Evolutionary conservation across 179 eudicot species (phyloP).

Genomic region (Corrigiola litoralis): DNA sequence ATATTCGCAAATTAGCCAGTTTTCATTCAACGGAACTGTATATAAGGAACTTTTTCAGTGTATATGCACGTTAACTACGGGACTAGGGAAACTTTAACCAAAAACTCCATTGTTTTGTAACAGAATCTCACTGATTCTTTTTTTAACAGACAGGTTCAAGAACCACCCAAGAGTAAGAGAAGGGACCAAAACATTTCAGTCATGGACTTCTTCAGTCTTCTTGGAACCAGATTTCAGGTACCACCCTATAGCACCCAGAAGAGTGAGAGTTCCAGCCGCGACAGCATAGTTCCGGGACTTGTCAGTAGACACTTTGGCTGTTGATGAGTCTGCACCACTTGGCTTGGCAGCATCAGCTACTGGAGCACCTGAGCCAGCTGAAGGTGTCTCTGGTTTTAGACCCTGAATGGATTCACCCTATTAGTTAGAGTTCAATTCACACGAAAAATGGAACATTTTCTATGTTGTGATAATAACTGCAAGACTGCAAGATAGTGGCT

Average conservation of each 20-base stretch:
- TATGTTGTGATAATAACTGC: too few relatives aligned
- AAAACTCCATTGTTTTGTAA: constrained; percentile 7
- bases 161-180: constrained; percentile 6
- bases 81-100: background rate
- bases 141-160: constrained; percentile 21
- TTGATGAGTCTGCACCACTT: constrained; percentile 36
- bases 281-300: constrained; percentile 77
- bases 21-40: constrained; percentile 13
- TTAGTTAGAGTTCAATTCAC: background rate
- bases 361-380: constrained; percentile 38
- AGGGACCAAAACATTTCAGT: constrained; percentile 26
- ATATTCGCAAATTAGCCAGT: constrained; percentile 2
- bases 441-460: background rate
- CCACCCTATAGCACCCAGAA: constrained; percentile 65
- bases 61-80: constrained; percentile 10
- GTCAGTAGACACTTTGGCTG: constrained; percentile 62
- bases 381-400: constrained; percentile 44
- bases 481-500: too few relatives aligned
- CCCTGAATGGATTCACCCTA: constrained; percentile 32
- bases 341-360: constrained; percentile 48
- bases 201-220: constrained; percentile 76
- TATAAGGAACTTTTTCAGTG: constrained; percentile 2
- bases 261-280: constrained; percentile 59
- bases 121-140: constrained; percentile 21
- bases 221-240: constrained; percentile 43